phyloP scores from a whole-genome alignment of 2,329 filamentous ascomycete species.

The Fusarium pseudograminearum region DNA sequence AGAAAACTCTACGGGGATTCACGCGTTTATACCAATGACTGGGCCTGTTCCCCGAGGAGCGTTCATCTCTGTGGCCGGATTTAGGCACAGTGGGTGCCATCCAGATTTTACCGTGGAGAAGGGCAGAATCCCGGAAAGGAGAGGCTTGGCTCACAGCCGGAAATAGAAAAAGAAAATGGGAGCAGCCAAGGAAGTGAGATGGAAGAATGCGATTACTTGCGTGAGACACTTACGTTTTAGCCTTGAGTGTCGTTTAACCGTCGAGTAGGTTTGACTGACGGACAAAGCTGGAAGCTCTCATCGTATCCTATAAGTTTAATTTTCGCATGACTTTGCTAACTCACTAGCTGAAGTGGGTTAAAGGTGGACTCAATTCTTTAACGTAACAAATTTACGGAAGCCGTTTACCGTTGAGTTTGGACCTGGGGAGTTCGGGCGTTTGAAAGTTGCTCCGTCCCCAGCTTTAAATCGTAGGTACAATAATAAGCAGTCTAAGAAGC shows the following conservation, averaged over 20 bases:
- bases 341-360: not conserved
- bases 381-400: not conserved
- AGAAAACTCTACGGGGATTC: not conserved
- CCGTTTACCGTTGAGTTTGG: not conserved
- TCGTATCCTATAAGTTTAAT: not conserved
- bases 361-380: not conserved
- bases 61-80: not conserved
- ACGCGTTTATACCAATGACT: constrained; percentile 5
- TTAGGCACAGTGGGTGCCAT: not conserved
- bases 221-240: accelerated
- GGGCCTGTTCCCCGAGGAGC: not conserved
- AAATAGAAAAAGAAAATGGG: accelerated
- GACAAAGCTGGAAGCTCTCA: accelerated
- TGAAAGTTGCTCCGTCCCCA: not conserved
- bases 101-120: not conserved
- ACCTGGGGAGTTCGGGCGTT: no score
- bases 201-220: not conserved
- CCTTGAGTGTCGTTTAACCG: not conserved
- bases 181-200: not conserved
- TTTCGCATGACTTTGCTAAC: not conserved
- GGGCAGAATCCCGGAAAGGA: constrained; percentile 16
- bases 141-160: not conserved
- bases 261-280: not conserved
- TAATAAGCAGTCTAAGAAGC: no score
- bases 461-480: not conserved